These are phyloP conservation scores for Dillenia turbinata DNA, from an alignment of 164 flowering plant species.

Conservation along the genomic window DNA sequence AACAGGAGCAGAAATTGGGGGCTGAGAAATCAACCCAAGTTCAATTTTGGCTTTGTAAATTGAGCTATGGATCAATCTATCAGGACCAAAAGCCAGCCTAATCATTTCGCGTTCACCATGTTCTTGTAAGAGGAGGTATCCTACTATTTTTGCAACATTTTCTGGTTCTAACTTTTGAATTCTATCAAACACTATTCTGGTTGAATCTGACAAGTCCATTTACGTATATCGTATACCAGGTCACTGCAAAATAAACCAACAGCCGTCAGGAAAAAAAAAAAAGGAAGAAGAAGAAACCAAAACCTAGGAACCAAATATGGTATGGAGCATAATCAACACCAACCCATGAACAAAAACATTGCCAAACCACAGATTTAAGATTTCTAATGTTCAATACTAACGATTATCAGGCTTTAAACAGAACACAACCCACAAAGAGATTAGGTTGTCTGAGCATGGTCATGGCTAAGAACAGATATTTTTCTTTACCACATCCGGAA, in stretches of 20 bases:
- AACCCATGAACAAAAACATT: no score
- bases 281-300: background rate
- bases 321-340: no score
- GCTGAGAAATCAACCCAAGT: conserved; percentile 10
- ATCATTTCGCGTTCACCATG: conserved; percentile 39
- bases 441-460: no score
- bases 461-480: no score
- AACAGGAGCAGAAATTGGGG: conserved; percentile 16
- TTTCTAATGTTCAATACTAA: no score
- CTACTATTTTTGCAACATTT: conserved; percentile 38
- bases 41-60: conserved; percentile 25
- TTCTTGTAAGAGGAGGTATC: conserved; percentile 40
- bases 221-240: background rate
- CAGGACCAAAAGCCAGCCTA: conserved; percentile 44
- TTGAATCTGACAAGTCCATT: conserved; percentile 30
- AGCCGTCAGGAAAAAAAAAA: background rate
- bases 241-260: conserved; percentile 8
- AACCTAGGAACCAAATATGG: no score
- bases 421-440: no score
- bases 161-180: conserved; percentile 23
- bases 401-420: no score
- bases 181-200: conserved; percentile 15
- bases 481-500: no score
- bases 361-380: no score
- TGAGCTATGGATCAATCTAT: conserved; percentile 18